Conservation (phyloP, 768 basidiomycete genomes). For the Amanita jacksonii region DNA sequence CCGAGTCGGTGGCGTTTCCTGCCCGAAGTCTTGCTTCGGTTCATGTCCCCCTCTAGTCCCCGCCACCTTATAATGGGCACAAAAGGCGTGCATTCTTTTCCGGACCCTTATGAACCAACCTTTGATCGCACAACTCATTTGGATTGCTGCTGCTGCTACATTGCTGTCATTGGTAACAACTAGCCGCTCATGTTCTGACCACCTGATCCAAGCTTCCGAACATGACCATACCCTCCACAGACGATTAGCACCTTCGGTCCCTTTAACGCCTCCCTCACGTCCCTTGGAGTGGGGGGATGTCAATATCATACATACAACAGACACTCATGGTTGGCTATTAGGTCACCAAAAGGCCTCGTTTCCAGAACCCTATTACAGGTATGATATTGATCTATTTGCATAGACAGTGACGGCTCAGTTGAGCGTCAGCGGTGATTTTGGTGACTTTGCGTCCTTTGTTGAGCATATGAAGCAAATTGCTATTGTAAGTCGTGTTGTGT, state of each 20-base stretch:
- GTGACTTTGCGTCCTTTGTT: slow-evolving; percentile 80
- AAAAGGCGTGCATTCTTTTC: too few relatives aligned
- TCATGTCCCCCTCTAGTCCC: too few relatives aligned
- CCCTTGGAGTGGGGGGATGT: slow-evolving; percentile 82
- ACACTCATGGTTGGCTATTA: slow-evolving; percentile 62
- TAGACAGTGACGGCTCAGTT: neutral
- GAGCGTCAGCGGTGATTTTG: slow-evolving; percentile 31
- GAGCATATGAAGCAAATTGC: slow-evolving; percentile 74
- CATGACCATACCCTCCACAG: slow-evolving; percentile 22
- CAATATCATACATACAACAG: slow-evolving; percentile 81
- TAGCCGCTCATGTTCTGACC: slow-evolving; percentile 16
- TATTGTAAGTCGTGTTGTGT: slow-evolving; percentile 22
- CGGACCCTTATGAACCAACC: too few relatives aligned
- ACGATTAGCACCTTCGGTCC: slow-evolving; percentile 30
- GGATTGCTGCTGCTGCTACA: too few relatives aligned
- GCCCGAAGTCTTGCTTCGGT: too few relatives aligned
- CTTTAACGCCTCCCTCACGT: slow-evolving; percentile 49
- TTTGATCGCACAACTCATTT: too few relatives aligned
- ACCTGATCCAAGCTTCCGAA: slow-evolving; percentile 8
- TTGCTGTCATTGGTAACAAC: neutral
- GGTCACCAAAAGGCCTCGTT: slow-evolving; percentile 70
- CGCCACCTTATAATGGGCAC: too few relatives aligned
- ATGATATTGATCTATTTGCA: neutral
- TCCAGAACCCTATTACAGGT: slow-evolving; percentile 73
- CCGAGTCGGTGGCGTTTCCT: too few relatives aligned